Evolutionary conservation across 768 basidiomycete genomes (phyloP), one percentile per base, ranked within the genome.

Genomic region (Symmetrospora coprosmae): DNA sequence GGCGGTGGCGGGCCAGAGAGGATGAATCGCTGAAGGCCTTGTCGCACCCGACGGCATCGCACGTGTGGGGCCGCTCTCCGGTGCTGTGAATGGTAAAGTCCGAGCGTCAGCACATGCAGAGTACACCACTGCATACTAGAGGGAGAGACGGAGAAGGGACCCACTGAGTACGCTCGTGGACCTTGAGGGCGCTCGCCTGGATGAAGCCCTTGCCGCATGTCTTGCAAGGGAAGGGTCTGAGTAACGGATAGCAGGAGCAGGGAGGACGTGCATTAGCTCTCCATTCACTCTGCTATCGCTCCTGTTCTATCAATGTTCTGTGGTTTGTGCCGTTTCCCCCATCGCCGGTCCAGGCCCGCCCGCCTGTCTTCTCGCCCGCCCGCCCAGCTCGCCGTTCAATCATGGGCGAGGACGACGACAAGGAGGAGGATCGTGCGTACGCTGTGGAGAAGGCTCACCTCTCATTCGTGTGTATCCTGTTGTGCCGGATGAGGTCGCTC

Each of bases 1-100:
- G 80, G 51, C 89, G 81, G 75, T 92, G 89, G 63, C 89, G 81
- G 48, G 89, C 88, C 43, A 92, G 79, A 73, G 85, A 86, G 68
- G 87, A 88, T 2, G 88, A 91, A 71, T 92, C 88, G 46, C 85
- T 82, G 74, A 91, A 92, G 0, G 84, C 85, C 75, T 85, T 87
- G 48, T 78, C 80, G 72, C 88, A 92, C 7, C 81, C 85, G 8
- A 11, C 25, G 50, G 66, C 65, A 75, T 87, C 86, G 74, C 89
- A 92, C 48, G 77, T 80, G 71, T 92, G 89, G 9, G 89, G 89
- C 67, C 87, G 86, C 74, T 92, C 89, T 37, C 89, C 89, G 4
- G 89, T 64, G 68, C 71, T 75, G 70, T 39, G 59, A 21, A 31
- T 11, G 13, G 6, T 46, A n/a, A n/a, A n/a, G n/a, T n/a, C n/a